phyloP scores from a whole-genome alignment of 768 basidiomycete genomes.

The Filobasidium floriforme region DNA sequence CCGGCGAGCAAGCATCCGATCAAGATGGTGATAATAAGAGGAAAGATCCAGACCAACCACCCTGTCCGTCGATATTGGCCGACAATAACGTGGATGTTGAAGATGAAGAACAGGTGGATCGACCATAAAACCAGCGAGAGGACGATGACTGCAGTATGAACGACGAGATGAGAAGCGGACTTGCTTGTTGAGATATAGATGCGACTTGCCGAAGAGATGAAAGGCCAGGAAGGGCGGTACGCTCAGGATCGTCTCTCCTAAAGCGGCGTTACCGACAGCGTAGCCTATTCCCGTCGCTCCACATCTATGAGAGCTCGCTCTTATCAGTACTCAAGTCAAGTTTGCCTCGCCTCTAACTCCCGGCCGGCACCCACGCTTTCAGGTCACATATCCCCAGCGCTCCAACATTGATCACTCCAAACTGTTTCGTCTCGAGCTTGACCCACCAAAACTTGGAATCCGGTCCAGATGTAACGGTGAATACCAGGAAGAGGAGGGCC shows the following conservation, averaged over 20 bases:
- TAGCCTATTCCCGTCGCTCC: background rate
- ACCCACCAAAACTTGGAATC: slow-evolving; percentile 3
- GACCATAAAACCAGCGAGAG: background rate
- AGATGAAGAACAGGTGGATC: background rate
- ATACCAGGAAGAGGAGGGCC: background rate
- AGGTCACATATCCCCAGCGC: slow-evolving; percentile 1
- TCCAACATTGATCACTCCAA: background rate
- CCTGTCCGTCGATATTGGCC: slow-evolving; percentile 3
- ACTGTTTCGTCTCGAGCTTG: background rate
- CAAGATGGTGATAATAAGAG: background rate
- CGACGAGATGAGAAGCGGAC: background rate
- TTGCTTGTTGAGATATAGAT: background rate
- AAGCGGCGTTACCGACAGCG: background rate
- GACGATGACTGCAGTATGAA: background rate
- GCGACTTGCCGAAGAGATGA: background rate
- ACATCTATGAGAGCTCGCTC: background rate
- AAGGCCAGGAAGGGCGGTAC: background rate
- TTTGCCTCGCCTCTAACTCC: background rate
- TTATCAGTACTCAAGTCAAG: background rate
- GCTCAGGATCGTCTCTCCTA: background rate
- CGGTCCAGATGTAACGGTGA: slow-evolving; percentile 4
- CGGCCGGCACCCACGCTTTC: background rate
- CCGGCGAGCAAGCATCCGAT: background rate
- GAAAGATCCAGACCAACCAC: background rate
- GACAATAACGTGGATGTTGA: background rate